Percentiles rank a stretch among this genome's conserved stretches.
phyloP scores from a whole-genome alignment of 139 green algal genomes.

The Trebouxia sp. region DNA sequence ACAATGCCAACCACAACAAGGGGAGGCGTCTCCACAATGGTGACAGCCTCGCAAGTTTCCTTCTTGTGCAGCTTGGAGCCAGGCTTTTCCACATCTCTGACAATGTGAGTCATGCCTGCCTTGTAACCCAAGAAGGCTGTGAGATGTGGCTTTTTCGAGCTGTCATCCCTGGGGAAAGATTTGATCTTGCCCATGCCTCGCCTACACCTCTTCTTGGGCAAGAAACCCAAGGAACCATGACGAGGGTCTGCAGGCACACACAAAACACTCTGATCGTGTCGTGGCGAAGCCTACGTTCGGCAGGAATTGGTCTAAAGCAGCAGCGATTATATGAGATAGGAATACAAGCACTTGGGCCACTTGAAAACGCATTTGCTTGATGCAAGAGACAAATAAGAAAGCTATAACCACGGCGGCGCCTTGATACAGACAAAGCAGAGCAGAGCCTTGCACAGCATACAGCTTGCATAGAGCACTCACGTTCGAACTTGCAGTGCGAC shows the following conservation, averaged over 20 bases:
- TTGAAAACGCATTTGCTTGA: neutral
- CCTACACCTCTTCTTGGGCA: slow-evolving; percentile 98
- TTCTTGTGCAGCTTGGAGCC: slow-evolving; percentile 99
- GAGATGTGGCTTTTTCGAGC: slow-evolving; percentile 86
- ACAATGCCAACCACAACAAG: slow-evolving; percentile 98
- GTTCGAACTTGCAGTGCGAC: slow-evolving; percentile 96
- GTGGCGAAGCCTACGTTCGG: no score
- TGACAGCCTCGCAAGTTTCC: slow-evolving; percentile 96
- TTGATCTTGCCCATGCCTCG: slow-evolving; percentile 93
- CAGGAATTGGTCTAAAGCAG: no score
- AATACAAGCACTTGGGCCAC: no score
- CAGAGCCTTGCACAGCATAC: neutral
- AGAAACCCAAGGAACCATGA: slow-evolving; percentile 95
- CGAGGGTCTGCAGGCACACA: slow-evolving; percentile 77
- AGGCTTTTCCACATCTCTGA: slow-evolving; percentile 98
- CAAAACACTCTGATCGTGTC: neutral
- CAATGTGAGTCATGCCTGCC: slow-evolving; percentile 98
- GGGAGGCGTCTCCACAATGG: slow-evolving; percentile 95
- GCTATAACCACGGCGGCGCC: slow-evolving; percentile 1
- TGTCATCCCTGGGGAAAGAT: slow-evolving; percentile 93
- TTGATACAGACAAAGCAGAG: neutral
- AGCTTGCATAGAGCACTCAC: slow-evolving; percentile 45
- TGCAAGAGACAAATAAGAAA: neutral
- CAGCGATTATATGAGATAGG: no score
- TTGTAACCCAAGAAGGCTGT: slow-evolving; percentile 97